Conservation (phyloP, 495 filamentous ascomycete genomes). For the Aspergillus bertholletiae region DNA sequence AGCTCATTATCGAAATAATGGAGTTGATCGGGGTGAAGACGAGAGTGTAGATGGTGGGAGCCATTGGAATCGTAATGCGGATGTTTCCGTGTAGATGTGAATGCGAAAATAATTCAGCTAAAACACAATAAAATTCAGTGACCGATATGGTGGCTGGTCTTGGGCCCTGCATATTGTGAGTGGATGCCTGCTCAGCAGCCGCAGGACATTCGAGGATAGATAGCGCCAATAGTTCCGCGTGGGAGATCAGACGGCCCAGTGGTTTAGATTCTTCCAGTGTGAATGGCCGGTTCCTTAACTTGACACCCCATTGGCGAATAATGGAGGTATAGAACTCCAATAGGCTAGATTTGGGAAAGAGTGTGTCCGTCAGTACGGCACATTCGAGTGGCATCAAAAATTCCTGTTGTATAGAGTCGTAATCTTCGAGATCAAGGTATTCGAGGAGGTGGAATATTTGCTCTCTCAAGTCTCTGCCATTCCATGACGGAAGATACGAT, state of each 20-base stretch:
- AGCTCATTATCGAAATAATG: slow-evolving; percentile 67
- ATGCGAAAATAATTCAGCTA: slow-evolving; percentile 53
- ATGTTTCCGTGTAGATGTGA: slow-evolving; percentile 45
- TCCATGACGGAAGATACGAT: slow-evolving; percentile 62
- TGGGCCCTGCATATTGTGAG: neutral
- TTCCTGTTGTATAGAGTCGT: slow-evolving; percentile 42
- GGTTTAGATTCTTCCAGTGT: slow-evolving; percentile 29
- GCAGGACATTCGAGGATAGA: slow-evolving; percentile 54
- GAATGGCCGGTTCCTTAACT: slow-evolving; percentile 27
- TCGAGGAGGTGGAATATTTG: slow-evolving; percentile 62
- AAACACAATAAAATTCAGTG: slow-evolving; percentile 65
- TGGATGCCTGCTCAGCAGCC: slow-evolving; percentile 15
- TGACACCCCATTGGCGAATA: slow-evolving; percentile 63
- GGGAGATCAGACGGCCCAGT: slow-evolving; percentile 46
- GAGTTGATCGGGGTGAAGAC: slow-evolving; percentile 59
- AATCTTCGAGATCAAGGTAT: slow-evolving; percentile 58
- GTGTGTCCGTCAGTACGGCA: slow-evolving; percentile 48
- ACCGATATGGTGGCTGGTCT: slow-evolving; percentile 40
- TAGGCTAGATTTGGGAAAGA: slow-evolving; percentile 50
- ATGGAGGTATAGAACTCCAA: slow-evolving; percentile 70
- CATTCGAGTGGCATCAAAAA: slow-evolving; percentile 58
- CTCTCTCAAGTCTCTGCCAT: slow-evolving; percentile 58
- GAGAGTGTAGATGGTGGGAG: slow-evolving; percentile 66
- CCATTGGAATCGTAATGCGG: slow-evolving; percentile 63
- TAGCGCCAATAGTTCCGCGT: slow-evolving; percentile 60